phyloP scores from a whole-genome alignment of 2,329 filamentous ascomycete species.

The Stachybotrys echinatus region DNA sequence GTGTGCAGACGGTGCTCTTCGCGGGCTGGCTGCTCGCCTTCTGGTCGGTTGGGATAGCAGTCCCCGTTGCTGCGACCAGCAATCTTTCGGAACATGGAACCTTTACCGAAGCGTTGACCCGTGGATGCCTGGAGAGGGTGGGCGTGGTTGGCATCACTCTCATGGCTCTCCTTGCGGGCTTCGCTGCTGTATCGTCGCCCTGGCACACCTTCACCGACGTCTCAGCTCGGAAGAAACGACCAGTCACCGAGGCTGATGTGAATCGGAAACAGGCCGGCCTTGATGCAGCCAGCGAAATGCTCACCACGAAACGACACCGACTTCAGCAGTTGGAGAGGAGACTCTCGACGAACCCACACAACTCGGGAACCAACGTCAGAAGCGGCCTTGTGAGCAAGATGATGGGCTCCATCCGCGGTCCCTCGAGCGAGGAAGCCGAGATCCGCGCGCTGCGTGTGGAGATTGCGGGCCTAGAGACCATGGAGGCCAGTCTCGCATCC shows the following conservation, averaged over 20 bases:
- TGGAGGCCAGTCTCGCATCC: slow-evolving; percentile 66
- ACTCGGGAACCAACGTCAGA: slow-evolving; percentile 8
- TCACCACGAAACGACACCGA: slow-evolving; percentile 67
- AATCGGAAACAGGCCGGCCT: slow-evolving; percentile 73
- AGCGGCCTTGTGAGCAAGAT: slow-evolving; percentile 68
- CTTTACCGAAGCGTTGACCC: slow-evolving; percentile 34
- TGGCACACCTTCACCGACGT: slow-evolving; percentile 77
- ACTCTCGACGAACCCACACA: slow-evolving; percentile 24
- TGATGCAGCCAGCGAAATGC: slow-evolving; percentile 74
- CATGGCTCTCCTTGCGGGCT: slow-evolving; percentile 85
- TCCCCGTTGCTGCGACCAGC: slow-evolving; percentile 38
- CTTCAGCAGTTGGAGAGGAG: slow-evolving; percentile 67
- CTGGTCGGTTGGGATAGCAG: slow-evolving; percentile 66
- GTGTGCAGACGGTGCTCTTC: slow-evolving; percentile 58
- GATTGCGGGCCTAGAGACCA: slow-evolving; percentile 72
- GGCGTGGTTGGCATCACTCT: slow-evolving; percentile 80
- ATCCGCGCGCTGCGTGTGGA: slow-evolving; percentile 64
- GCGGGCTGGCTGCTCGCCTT: slow-evolving; percentile 66
- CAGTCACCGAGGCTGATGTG: slow-evolving; percentile 69
- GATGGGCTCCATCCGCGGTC: slow-evolving; percentile 64
- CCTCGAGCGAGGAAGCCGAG: slow-evolving; percentile 53
- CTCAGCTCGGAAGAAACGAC: slow-evolving; percentile 41
- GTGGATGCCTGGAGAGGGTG: slow-evolving; percentile 61
- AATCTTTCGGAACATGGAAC: slow-evolving; percentile 16
- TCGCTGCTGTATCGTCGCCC: slow-evolving; percentile 80